Conservation (phyloP, 495 filamentous ascomycete species). For the Podospora pseudocomata region DNA sequence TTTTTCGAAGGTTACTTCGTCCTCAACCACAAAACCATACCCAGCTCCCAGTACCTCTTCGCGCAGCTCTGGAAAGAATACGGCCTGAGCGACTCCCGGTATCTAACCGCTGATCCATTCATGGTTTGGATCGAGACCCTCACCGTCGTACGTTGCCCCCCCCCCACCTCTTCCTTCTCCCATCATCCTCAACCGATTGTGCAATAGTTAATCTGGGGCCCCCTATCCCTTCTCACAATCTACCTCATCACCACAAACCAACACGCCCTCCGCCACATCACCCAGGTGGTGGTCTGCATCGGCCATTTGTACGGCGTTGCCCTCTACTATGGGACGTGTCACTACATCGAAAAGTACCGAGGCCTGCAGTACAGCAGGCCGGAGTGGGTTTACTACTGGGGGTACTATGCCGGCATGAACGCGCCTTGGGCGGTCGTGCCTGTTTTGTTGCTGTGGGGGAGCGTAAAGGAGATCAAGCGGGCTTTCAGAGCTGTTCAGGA, state of each 20-base stretch:
- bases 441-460: slow-evolving; percentile 50
- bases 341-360: slow-evolving; percentile 59
- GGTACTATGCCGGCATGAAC: slow-evolving; percentile 85
- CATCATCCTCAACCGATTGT: neutral
- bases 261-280: slow-evolving; percentile 55
- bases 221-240: slow-evolving; percentile 68
- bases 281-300: slow-evolving; percentile 69
- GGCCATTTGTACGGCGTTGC: slow-evolving; percentile 84
- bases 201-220: slow-evolving; percentile 61
- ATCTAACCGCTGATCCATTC: slow-evolving; percentile 72
- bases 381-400: slow-evolving; percentile 80
- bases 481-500: slow-evolving; percentile 32
- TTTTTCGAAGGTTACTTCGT: slow-evolving; percentile 86
- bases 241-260: slow-evolving; percentile 56
- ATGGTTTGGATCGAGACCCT: slow-evolving; percentile 82
- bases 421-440: slow-evolving; percentile 79
- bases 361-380: slow-evolving; percentile 65
- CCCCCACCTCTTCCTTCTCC: neutral
- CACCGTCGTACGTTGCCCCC: slow-evolving; percentile 58
- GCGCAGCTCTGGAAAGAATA: slow-evolving; percentile 91
- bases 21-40: slow-evolving; percentile 53
- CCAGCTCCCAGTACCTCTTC: slow-evolving; percentile 49
- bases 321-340: slow-evolving; percentile 80
- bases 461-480: slow-evolving; percentile 41
- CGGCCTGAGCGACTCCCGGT: slow-evolving; percentile 76